phyloP scores from a whole-genome alignment of 2,329 filamentous ascomycete species.

The Mariannaea elegans region DNA sequence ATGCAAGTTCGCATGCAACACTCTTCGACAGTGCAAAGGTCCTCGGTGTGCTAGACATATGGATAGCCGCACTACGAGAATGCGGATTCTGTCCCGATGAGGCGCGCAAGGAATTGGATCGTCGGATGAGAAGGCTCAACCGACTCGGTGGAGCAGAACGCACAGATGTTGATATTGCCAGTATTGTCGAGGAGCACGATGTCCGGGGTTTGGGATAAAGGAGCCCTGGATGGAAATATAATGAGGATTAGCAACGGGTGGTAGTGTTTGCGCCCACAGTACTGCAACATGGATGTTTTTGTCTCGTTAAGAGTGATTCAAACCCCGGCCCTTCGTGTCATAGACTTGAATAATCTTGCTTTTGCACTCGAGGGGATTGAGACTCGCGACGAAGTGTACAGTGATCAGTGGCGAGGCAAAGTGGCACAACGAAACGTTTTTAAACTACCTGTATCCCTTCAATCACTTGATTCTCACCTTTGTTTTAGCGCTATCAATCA shows the following conservation, averaged over 20 bases:
- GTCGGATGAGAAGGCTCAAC: neutral
- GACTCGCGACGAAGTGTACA: too few species aligned
- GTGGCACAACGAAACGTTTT: too few species aligned
- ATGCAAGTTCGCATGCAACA: neutral
- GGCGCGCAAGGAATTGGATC: neutral
- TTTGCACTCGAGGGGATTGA: too few species aligned
- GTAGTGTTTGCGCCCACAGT: neutral
- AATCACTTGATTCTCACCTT: too few species aligned
- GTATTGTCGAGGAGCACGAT: neutral
- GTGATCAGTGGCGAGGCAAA: too few species aligned
- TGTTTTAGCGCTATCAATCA: too few species aligned
- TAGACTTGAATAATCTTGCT: too few species aligned
- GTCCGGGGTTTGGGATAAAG: neutral
- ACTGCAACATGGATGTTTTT: too few species aligned
- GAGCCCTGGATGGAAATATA: neutral
- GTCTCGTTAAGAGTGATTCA: too few species aligned
- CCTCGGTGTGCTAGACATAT: neutral
- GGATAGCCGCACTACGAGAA: neutral
- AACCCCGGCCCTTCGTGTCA: too few species aligned
- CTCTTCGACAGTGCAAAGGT: neutral
- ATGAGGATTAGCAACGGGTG: neutral
- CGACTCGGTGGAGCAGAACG: neutral
- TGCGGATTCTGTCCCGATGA: neutral
- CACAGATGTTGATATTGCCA: neutral
- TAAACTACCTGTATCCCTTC: too few species aligned